Percentiles rank a stretch among this genome's conserved stretches.
phyloP scores from a whole-genome alignment of 805 yeast species.

The Suhomyces sp. region DNA sequence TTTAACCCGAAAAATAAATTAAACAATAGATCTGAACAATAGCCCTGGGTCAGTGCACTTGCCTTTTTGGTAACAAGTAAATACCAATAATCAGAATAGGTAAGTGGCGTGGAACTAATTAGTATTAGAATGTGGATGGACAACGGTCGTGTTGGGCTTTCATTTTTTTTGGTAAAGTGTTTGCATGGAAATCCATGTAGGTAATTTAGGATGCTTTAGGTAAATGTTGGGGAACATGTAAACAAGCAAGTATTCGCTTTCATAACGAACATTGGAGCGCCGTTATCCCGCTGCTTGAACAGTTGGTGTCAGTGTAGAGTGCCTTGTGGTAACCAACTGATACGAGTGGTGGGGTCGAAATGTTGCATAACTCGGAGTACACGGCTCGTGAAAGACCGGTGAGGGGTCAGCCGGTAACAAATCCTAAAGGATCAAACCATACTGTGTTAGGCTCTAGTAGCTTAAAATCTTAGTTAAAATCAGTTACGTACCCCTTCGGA shows the following conservation, averaged over 20 bases:
- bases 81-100: background rate
- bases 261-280: background rate
- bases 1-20: background rate
- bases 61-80: slow-evolving; percentile 1
- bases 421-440: background rate
- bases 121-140: background rate
- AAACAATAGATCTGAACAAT: background rate
- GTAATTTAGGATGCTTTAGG: background rate
- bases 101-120: background rate
- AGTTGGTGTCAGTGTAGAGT: background rate
- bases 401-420: background rate
- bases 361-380: background rate
- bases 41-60: background rate
- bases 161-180: background rate
- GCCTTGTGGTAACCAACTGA: background rate
- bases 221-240: background rate
- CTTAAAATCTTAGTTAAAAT: background rate
- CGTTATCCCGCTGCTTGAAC: background rate
- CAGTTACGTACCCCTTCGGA: background rate
- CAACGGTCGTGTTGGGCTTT: background rate
- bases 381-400: background rate
- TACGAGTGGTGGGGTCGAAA: background rate
- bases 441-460: background rate
- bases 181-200: background rate
- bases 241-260: background rate